Percentiles rank a stretch among this genome's conserved stretches.
phyloP scores from a whole-genome alignment of 495 filamentous ascomycete species.

The Geopyxis carbonaria region DNA sequence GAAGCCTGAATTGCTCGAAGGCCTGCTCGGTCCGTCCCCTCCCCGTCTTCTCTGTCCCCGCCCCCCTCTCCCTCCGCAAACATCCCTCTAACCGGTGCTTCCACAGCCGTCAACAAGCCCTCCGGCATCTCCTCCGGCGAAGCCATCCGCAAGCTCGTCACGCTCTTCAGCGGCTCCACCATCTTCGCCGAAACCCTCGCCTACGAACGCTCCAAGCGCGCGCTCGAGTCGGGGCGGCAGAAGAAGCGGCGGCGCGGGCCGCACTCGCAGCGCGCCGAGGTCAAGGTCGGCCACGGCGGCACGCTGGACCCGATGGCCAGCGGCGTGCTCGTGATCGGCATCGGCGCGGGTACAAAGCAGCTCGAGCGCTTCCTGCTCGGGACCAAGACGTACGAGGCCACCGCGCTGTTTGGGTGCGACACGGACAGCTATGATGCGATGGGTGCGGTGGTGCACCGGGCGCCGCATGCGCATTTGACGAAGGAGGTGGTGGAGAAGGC shows the following conservation, averaged over 20 bases:
- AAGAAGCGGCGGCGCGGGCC: constrained; percentile 34
- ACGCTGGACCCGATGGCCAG: constrained; percentile 90
- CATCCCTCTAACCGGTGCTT: too few species aligned
- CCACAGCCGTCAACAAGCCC: constrained; percentile 93
- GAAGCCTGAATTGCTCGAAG: too few species aligned
- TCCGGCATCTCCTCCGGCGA: constrained; percentile 67
- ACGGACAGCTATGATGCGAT: constrained; percentile 81
- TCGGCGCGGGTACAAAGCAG: constrained; percentile 74
- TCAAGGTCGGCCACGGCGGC: constrained; percentile 94
- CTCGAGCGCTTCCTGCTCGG: constrained; percentile 62
- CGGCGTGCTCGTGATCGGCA: constrained; percentile 73
- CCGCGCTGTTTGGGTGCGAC: constrained; percentile 76
- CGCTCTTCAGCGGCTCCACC: constrained; percentile 60
- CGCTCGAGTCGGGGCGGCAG: constrained; percentile 37
- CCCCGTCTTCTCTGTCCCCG: too few species aligned
- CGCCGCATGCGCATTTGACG: constrained; percentile 61
- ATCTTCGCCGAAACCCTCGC: constrained; percentile 59
- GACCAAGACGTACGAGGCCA: constrained; percentile 81
- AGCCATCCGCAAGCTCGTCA: constrained; percentile 68
- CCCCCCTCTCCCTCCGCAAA: too few species aligned
- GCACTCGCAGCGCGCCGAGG: constrained; percentile 39
- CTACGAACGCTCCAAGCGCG: constrained; percentile 35
- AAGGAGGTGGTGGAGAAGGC: constrained; percentile 59
- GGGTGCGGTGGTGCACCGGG: constrained; percentile 62
- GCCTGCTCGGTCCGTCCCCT: too few species aligned